Base-by-base conservation (phyloP, 768 basidiomycete species). In the Ramaria rubella region DNA sequence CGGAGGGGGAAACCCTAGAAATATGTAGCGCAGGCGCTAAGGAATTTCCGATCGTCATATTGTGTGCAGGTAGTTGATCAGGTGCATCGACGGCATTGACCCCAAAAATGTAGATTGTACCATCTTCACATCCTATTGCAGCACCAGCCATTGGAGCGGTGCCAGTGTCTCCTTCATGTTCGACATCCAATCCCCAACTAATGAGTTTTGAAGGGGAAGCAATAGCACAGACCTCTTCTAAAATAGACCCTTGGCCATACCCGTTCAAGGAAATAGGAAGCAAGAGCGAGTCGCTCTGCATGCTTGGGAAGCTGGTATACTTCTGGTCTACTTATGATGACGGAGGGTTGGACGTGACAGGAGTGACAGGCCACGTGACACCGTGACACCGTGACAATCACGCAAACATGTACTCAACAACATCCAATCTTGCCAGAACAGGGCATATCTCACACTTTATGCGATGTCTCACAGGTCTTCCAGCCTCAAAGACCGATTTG, bases 391-490 rank as follows among this genome's bases (percentile, higher is more conserved):
- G 8, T 27, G 21, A 14, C 19, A 23, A 7, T 24, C 26, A 30
- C 2, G 36, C 19, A 24, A 40, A 15, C 40, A 52, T 52, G 50
- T 19, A 14, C 21, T 26, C 36, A 5, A 54, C 7, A 7, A 33
- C 30, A n/a, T 1, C 31, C 33, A 43, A 11, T 24, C 42, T 55
- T 17, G 34, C 30, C 14, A 55, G 34, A 36, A 31, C 24, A 31
- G 14, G 29, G 19, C 90, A 92, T 65, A 80, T 79, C 45, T 69
- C 73, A 12, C 88, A 90, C 65, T 83, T 79, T 58, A 77, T 75
- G 54, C 77, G 88, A 52, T 91, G 86, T 66, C 69, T 94, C 21
- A 72, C 76, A 19, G 86, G 82, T 19, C 74, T 96, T 9, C 91
- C 91, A 1, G 72, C 74, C 6, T 79, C 81, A 24, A 84, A 87